phyloP scores from a whole-genome alignment of 2,329 filamentous ascomycete genomes.

The Botryotinia convoluta region DNA sequence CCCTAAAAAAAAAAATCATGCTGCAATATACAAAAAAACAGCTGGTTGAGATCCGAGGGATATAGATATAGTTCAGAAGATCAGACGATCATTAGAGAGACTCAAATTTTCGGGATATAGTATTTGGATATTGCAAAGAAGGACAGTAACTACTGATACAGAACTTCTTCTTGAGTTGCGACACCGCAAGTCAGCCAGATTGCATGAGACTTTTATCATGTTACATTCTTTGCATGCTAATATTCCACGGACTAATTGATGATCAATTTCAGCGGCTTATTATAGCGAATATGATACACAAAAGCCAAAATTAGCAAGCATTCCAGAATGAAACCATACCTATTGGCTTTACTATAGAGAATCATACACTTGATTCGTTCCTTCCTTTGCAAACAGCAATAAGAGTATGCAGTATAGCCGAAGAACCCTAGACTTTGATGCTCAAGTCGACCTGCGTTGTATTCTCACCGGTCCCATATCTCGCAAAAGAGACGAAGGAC shows the following conservation, averaged over 20 bases:
- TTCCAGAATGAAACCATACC: too few species aligned
- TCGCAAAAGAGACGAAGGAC: too few species aligned
- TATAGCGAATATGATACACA: too few species aligned
- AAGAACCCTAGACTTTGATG: background rate
- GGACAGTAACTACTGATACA: background rate
- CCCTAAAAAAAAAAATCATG: too few species aligned
- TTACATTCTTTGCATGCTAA: too few species aligned
- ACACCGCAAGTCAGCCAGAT: background rate
- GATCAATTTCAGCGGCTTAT: background rate
- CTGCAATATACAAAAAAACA: fast-evolving
- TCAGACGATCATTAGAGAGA: background rate
- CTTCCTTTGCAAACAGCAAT: background rate
- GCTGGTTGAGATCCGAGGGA: fast-evolving
- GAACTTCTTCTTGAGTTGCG: fast-evolving
- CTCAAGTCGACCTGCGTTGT: background rate
- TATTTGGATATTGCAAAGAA: fast-evolving
- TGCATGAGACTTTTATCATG: background rate
- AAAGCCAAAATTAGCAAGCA: too few species aligned
- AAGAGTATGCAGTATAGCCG: background rate
- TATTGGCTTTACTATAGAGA: background rate
- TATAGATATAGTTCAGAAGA: too few species aligned
- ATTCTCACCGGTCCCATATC: too few species aligned
- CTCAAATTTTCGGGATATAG: background rate
- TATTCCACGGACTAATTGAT: background rate
- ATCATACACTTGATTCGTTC: fast-evolving